Evolutionary conservation across 129 eudicot species (phyloP).

Genomic region (Arctium minus): DNA sequence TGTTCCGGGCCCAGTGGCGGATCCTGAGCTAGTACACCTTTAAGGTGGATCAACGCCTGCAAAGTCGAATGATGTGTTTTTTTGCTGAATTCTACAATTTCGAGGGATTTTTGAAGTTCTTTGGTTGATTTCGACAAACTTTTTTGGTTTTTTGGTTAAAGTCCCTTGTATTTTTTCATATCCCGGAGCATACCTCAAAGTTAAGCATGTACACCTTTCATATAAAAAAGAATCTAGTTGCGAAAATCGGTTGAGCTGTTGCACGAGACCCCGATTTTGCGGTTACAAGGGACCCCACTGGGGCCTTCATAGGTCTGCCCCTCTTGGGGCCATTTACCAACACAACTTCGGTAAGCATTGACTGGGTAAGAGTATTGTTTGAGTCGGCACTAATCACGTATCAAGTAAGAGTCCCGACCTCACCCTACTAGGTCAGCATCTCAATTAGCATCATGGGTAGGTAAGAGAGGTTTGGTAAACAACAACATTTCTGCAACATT

Average conservation of each 20-base stretch:
- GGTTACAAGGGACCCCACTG: background rate
- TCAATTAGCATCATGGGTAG: background rate
- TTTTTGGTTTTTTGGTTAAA: background rate
- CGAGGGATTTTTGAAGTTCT: background rate
- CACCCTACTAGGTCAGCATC: background rate
- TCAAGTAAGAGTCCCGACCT: background rate
- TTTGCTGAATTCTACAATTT: background rate
- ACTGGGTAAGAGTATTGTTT: background rate
- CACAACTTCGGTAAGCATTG: background rate
- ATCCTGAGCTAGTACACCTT: no score
- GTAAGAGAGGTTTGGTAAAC: background rate
- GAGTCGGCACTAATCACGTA: background rate
- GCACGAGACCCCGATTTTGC: no score
- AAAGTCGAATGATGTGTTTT: background rate
- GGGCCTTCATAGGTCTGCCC: background rate
- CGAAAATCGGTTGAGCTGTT: background rate
- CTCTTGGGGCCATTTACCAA: background rate
- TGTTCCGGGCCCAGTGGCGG: background rate
- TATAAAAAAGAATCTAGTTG: background rate
- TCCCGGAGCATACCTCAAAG: background rate
- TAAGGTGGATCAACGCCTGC: no score
- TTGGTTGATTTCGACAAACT: background rate
- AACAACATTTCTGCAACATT: background rate
- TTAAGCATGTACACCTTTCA: background rate
- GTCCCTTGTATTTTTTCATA: background rate